These are phyloP conservation scores for Dictyostelium purpureum DNA, from an alignment of 78 protist species.

Conservation along the genomic window DNA sequence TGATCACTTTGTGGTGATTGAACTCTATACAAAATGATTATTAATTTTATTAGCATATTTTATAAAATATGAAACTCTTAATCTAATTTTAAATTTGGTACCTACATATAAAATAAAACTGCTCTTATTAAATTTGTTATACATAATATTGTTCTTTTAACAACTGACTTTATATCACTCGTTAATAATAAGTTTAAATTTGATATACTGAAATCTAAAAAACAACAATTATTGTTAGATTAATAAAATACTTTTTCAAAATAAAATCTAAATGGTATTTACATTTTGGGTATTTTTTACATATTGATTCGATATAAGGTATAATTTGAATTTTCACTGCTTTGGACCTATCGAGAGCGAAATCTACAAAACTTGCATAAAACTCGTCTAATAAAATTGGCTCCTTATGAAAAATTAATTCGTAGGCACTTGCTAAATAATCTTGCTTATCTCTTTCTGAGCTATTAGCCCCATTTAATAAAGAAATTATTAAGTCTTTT, in stretches of 20 bases:
- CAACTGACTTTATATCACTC: not conserved
- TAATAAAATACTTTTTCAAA: not conserved
- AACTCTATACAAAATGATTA: no score
- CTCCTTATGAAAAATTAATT: constrained; percentile 33
- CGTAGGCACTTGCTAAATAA: constrained; percentile 31
- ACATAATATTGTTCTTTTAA: constrained; percentile 46
- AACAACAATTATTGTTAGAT: not conserved
- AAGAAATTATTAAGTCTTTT: not conserved
- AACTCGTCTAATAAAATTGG: constrained; percentile 14
- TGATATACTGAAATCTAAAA: not conserved
- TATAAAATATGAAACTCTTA: no score
- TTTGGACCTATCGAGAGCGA: constrained; percentile 28
- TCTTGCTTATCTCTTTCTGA: constrained; percentile 23
- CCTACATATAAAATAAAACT: constrained; percentile 39
- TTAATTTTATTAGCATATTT: no score
- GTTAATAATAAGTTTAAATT: constrained; percentile 1
- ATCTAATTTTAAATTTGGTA: not conserved
- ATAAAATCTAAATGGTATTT: not conserved
- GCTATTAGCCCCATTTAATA: constrained; percentile 46
- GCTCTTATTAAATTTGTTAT: constrained; percentile 55
- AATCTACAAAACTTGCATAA: constrained; percentile 28
- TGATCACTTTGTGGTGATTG: not conserved
- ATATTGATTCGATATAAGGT: constrained; percentile 36
- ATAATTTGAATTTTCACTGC: constrained; percentile 58
- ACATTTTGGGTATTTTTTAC: constrained; percentile 58